These are phyloP conservation scores for Biscutella auriculata DNA, from an alignment of 441 rosid genomes.

Conservation along the genomic window DNA sequence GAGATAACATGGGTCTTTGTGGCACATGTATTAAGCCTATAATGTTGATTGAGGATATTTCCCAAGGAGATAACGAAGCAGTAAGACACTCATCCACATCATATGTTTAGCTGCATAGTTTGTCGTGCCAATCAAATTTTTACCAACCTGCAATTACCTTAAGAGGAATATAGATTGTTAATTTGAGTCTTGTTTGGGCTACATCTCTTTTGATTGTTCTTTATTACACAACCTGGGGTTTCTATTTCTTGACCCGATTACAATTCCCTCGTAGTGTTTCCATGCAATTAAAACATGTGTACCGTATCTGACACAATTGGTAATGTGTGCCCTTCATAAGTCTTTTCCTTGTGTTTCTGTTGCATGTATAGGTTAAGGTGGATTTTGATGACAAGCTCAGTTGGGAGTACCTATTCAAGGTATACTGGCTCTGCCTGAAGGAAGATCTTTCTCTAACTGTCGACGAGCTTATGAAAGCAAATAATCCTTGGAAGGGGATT, in stretches of 20 bases:
- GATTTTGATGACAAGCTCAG: slow-evolving; percentile 95
- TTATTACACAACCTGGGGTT: neutral
- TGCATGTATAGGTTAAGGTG: slow-evolving; percentile 64
- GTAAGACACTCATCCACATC: slow-evolving; percentile 32
- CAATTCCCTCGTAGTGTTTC: neutral
- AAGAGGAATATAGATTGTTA: slow-evolving; percentile 3
- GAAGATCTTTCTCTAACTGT: slow-evolving; percentile 57
- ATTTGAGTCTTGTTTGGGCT: slow-evolving; percentile 1
- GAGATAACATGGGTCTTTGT: slow-evolving; percentile 91
- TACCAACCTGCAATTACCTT: slow-evolving; percentile 11
- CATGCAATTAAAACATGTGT: neutral
- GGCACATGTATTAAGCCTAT: slow-evolving; percentile 83
- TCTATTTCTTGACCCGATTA: neutral
- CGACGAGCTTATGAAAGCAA: slow-evolving; percentile 52
- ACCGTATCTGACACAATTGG: neutral
- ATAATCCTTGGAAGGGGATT: slow-evolving; percentile 50
- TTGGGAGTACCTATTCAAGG: slow-evolving; percentile 99
- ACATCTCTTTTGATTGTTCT: neutral
- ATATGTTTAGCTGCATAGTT: neutral
- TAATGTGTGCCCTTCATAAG: neutral
- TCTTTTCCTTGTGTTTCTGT: neutral
- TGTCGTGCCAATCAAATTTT: neutral
- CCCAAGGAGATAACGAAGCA: slow-evolving; percentile 40
- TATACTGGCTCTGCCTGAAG: slow-evolving; percentile 78
- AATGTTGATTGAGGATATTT: slow-evolving; percentile 74